Evolutionary conservation across 768 basidiomycete species (phyloP), one percentile per base, ranked within the genome.

Genomic region (Russula vinacea): DNA sequence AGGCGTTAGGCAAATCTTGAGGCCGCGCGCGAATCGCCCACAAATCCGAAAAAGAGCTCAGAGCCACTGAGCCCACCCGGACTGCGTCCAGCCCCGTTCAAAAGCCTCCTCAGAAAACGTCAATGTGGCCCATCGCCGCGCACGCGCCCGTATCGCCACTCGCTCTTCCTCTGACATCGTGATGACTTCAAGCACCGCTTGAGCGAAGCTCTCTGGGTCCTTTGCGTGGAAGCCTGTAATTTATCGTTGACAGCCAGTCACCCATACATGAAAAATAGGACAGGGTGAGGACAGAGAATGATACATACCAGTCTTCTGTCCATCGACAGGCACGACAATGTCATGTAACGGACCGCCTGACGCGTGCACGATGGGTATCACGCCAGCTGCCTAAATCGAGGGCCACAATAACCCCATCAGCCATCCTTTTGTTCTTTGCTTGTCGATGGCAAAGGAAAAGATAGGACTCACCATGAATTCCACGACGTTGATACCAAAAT

Each of bases 401-500:
- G 19, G 2, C 19, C 24, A 39, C 55, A 17, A 24, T 29, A 32
- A 42, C 7, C 26, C 29, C 47, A 49, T 49, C 49, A 33, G 32
- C 37, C 44, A 24, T 49, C 29, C 14, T 26, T 24, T n/a, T 65
- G 11, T 22, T 35, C 24, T 49, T 26, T 29, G 32, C 8, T 55
- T 55, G 33, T 24, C 13, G 54, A 29, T 8, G 19, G 47, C 17
- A 53, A 29, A 29, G 29, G 29, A 29, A n/a, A n/a, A n/a, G 66
- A 65, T 52, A 11, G 61, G 24, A 22, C 83, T 67, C 55, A 91
- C 95, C 95, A 98, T 96, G 70, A 91, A 96, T 74, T 99, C 96
- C 9, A 99, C 96, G 42, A 99, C 82, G 69, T 94, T 97, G 73
- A 99, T 98, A 2, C 97, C 96, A 67, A 98, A 99, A 73, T 99